phyloP scores from a whole-genome alignment of 805 yeast species.

The Metschnikowia picachoensis region DNA sequence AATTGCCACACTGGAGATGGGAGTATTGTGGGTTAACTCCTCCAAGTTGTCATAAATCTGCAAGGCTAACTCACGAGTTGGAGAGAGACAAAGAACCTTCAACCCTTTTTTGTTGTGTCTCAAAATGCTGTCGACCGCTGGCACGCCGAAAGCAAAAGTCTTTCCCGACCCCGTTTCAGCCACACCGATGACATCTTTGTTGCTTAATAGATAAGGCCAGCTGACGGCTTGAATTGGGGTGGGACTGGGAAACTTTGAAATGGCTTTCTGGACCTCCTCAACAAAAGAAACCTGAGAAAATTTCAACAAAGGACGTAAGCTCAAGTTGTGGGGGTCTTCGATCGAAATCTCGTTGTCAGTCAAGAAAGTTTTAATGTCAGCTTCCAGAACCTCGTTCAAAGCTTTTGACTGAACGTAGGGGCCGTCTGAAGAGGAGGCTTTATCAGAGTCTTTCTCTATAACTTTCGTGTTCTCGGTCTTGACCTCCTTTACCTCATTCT shows the following conservation, averaged over 20 bases:
- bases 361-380: constrained; percentile 60
- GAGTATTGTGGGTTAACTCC: constrained; percentile 56
- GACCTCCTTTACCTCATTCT: background rate
- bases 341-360: constrained; percentile 72
- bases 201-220: constrained; percentile 84
- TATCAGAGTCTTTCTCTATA: background rate
- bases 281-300: constrained; percentile 59
- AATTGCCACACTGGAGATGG: constrained; percentile 72
- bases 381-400: constrained; percentile 41
- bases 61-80: constrained; percentile 95
- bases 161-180: constrained; percentile 99
- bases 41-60: constrained; percentile 86
- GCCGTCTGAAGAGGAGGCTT: constrained; percentile 1
- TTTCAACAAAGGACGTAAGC: constrained; percentile 63
- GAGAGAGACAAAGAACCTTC: constrained; percentile 82
- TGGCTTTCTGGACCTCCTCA: constrained; percentile 51
- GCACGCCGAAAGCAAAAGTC: constrained; percentile 96
- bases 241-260: constrained; percentile 78
- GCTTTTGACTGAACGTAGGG: constrained; percentile 39
- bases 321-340: constrained; percentile 58
- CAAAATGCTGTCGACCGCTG: constrained; percentile 77
- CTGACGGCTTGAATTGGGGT: constrained; percentile 94
- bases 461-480: constrained; percentile 5
- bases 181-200: constrained; percentile 89
- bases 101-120: constrained; percentile 46